phyloP scores from a whole-genome alignment of 2,329 filamentous ascomycete genomes.

The Alternaria consortialis region DNA sequence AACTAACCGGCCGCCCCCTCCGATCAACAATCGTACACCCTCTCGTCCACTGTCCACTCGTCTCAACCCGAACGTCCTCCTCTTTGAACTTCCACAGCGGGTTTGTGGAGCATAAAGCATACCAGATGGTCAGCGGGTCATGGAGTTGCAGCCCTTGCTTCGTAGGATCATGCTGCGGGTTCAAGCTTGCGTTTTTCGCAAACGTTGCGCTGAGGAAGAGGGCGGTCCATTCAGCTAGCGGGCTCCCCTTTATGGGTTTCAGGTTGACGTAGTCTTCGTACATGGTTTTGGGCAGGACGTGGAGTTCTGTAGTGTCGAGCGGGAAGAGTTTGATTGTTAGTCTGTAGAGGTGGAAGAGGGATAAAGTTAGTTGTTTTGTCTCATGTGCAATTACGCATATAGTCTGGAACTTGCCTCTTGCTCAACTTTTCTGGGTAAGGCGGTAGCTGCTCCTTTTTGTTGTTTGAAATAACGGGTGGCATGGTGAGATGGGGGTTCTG shows the following conservation, averaged over 20 bases:
- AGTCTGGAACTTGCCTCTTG: constrained; percentile 15
- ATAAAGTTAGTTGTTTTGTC: too few relatives aligned
- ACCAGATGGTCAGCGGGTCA: constrained; percentile 56
- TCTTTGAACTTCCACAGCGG: constrained; percentile 48
- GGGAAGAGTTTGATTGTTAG: constrained; percentile 60
- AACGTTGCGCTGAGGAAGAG: constrained; percentile 59
- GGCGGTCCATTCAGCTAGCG: constrained; percentile 56
- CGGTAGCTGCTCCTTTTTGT: constrained; percentile 35
- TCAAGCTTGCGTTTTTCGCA: constrained; percentile 55
- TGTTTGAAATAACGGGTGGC: constrained; percentile 68
- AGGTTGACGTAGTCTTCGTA: constrained; percentile 45
- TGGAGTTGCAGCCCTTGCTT: constrained; percentile 56
- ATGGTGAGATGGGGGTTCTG: constrained; percentile 77
- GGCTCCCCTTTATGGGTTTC: constrained; percentile 45
- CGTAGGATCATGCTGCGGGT: constrained; percentile 45
- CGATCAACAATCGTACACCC: constrained; percentile 89
- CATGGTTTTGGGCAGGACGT: constrained; percentile 53
- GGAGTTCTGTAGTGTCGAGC: constrained; percentile 58
- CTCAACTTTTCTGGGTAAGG: constrained; percentile 56
- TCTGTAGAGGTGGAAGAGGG: background rate
- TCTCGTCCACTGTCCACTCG: constrained; percentile 89
- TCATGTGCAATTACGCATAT: too few relatives aligned
- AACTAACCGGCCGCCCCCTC: constrained; percentile 61
- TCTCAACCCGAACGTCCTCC: constrained; percentile 91
- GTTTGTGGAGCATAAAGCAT: constrained; percentile 34